Base-by-base conservation (phyloP, 2,329 filamentous ascomycete species). In the Elsinoe batatas region DNA sequence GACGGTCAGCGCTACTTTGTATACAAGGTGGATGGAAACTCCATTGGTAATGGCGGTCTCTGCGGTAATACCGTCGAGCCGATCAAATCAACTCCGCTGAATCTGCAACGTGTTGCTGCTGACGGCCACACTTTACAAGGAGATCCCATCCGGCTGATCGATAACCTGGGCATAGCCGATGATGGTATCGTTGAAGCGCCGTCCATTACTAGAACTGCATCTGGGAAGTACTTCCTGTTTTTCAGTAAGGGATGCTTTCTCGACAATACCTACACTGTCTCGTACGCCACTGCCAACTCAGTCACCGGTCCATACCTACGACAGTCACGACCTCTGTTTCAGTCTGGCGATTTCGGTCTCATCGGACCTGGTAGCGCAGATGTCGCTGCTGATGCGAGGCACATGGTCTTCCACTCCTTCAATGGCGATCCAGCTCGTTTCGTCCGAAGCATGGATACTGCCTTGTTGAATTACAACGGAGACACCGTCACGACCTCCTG, bases 111-210 rank as follows among this genome's bases (percentile, higher is more conserved):
- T 2, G 65, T 70, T 3, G 61, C 57, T 5, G 36, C 57, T 12
- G 64, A 69, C 53, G 68, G 67, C n/a, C 40, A 62, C 46, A 68
- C 67, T 0, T 57, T 66, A 3, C 53, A 59, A 35, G 66, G 64
- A 6, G 47, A 56, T 13, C 57, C 65, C 1, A 65, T 59, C 1
- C 60, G 57, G 2, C 57, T 69, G 6, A 59, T 68, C 10, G 61
- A 68, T 56, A 64, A 68, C 55, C 54, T 59, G 32, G 67, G 67
- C 33, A 57, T 58, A 5, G 43, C 58, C 12, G 67, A 69, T 44
- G 56, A 65, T 36, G 66, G 66, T 30, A 63, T 68, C 26, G 50
- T 68, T 50, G 68, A 70, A 53, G 67, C 67, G 3, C 68, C 68
- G 0, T 59, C 60, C 1, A 58, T 70, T 12, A 59, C 63, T 32